Percentiles rank a stretch among this genome's conserved stretches.
Evolutionary conservation across 2,329 filamentous ascomycete species (phyloP).

Genomic region (Hypoxylon sp.): DNA sequence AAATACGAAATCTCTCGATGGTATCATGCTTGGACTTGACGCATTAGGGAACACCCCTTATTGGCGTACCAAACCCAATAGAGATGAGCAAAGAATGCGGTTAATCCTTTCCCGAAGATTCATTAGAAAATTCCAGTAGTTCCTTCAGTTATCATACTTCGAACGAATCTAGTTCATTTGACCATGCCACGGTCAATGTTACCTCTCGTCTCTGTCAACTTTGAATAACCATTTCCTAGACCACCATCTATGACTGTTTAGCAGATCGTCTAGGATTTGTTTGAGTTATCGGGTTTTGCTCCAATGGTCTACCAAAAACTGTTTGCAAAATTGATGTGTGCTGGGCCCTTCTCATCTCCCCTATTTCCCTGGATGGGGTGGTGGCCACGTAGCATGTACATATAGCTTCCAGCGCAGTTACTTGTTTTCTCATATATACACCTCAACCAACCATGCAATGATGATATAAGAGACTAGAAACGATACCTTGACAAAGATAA

Average conservation of each 20-base stretch:
- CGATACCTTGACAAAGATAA: background rate
- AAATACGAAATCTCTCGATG: background rate
- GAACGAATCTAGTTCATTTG: background rate
- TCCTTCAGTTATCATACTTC: background rate
- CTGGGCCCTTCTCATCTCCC: background rate
- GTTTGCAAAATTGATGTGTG: background rate
- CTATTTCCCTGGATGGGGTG: background rate
- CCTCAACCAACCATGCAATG: too few species aligned
- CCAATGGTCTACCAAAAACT: background rate
- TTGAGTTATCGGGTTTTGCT: background rate
- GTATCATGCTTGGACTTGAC: background rate
- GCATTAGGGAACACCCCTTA: background rate
- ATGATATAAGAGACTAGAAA: too few species aligned
- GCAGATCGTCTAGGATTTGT: background rate
- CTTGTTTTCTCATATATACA: too few species aligned
- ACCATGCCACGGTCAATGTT: background rate
- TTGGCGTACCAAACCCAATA: background rate
- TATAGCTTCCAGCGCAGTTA: too few species aligned
- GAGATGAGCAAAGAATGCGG: background rate
- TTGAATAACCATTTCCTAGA: background rate
- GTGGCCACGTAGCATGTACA: too few species aligned
- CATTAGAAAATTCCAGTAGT: background rate
- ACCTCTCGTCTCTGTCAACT: background rate
- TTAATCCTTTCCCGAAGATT: background rate
- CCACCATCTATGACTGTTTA: background rate